phyloP scores from a whole-genome alignment of 345 rosid species.

The Hirschfeldia incana region DNA sequence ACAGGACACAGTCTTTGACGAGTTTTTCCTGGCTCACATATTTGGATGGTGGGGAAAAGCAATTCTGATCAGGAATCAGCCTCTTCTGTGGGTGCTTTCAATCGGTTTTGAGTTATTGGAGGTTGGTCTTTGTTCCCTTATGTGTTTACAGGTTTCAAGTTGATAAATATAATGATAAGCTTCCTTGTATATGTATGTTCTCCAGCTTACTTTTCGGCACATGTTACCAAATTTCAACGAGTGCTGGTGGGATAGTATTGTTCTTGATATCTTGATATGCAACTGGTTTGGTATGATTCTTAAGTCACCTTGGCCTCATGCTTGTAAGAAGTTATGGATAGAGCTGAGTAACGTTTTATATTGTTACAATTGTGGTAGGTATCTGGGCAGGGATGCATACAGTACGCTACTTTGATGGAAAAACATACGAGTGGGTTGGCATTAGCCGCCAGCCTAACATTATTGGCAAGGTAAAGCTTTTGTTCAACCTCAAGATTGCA shows the following conservation, averaged over 20 bases:
- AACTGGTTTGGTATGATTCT: constrained; percentile 95
- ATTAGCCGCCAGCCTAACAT: constrained; percentile 96
- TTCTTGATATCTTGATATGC: constrained; percentile 94
- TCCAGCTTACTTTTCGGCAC: constrained; percentile 95
- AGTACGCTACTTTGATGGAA: constrained; percentile 92
- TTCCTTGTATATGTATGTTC: constrained; percentile 17
- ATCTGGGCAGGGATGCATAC: constrained; percentile 99
- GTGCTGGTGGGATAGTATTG: constrained; percentile 99
- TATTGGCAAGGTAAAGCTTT: constrained; percentile 65
- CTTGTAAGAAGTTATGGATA: not conserved
- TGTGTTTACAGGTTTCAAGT: not conserved
- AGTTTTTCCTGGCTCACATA: constrained; percentile 94
- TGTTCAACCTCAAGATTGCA: not conserved
- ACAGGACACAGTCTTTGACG: constrained; percentile 94
- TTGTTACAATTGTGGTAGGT: constrained; percentile 48
- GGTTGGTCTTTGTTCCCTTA: constrained; percentile 48
- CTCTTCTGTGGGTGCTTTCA: constrained; percentile 95
- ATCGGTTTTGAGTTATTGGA: constrained; percentile 97
- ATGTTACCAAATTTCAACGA: constrained; percentile 99
- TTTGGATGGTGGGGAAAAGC: constrained; percentile 99
- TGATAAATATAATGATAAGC: not conserved
- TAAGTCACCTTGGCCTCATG: not conserved
- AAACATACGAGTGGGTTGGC: constrained; percentile 99
- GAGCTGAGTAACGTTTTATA: not conserved
- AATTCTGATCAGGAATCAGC: constrained; percentile 86